Evolutionary conservation across 2,329 filamentous ascomycete species (phyloP).

Genomic region (Phialophora verrucosa): DNA sequence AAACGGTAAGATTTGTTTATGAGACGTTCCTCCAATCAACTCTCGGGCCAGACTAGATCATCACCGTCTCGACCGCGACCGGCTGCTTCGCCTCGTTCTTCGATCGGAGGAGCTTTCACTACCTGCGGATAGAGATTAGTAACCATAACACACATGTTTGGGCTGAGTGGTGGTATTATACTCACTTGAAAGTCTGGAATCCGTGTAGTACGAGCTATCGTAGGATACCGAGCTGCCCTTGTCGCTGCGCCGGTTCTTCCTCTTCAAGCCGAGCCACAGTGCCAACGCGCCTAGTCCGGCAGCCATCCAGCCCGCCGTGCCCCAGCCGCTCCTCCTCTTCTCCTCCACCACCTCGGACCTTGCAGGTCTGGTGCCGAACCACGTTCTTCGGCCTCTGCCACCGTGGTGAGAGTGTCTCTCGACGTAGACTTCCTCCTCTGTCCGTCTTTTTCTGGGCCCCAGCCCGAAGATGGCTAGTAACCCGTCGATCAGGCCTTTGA

Average conservation of each 20-base stretch:
- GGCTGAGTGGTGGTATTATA: conserved; percentile 41
- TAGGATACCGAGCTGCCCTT: conserved; percentile 47
- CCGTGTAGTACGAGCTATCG: conserved; percentile 48
- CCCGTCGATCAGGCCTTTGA: conserved; percentile 49
- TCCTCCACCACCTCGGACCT: conserved; percentile 41
- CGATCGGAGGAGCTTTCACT: conserved; percentile 52
- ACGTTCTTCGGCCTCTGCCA: conserved; percentile 41
- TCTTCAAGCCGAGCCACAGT: conserved; percentile 53
- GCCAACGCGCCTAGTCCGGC: conserved; percentile 52
- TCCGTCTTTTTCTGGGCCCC: conserved; percentile 42
- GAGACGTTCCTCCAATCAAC: neutral
- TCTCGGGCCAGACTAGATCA: too few species aligned
- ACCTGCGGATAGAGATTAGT: conserved; percentile 42
- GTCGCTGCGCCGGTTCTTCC: conserved; percentile 46
- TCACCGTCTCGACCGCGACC: conserved; percentile 38
- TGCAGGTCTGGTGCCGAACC: conserved; percentile 51
- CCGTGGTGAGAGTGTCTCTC: conserved; percentile 43
- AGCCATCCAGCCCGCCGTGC: conserved; percentile 50
- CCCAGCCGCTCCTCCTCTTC: conserved; percentile 47
- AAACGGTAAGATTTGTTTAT: neutral
- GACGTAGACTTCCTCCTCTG: conserved; percentile 48
- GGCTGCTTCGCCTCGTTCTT: conserved; percentile 44
- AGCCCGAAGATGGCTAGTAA: conserved; percentile 52
- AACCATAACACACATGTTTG: neutral
- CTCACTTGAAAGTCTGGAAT: conserved; percentile 50